A percentile compares a stretch with the other conserved stretches of the same genome.
Conservation (phyloP, 2,329 filamentous ascomycete genomes). For the Ceratocystis papillata region DNA sequence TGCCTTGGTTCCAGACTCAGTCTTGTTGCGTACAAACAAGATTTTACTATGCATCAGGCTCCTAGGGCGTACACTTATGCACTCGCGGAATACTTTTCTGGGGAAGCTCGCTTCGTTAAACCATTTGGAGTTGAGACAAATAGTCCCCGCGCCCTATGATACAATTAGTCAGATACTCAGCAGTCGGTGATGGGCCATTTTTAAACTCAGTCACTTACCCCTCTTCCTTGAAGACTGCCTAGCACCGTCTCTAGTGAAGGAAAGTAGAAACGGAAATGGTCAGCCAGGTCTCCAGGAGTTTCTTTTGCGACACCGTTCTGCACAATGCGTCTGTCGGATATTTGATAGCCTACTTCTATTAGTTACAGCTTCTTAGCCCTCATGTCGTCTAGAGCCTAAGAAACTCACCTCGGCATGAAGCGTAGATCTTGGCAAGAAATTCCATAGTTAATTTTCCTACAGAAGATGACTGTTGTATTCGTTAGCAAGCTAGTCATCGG, state of each 20-base stretch:
- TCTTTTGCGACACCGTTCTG: constrained; percentile 23
- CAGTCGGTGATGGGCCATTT: background rate
- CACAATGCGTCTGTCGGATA: constrained; percentile 38
- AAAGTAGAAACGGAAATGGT: constrained; percentile 65
- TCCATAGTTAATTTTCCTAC: constrained; percentile 62
- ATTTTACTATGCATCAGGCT: constrained; percentile 85
- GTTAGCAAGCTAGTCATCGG: constrained; percentile 2
- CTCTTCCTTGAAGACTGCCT: constrained; percentile 51
- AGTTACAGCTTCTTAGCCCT: background rate
- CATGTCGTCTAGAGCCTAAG: background rate
- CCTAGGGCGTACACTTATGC: constrained; percentile 56
- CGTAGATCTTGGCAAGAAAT: constrained; percentile 50
- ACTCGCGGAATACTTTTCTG: constrained; percentile 59
- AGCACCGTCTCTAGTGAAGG: constrained; percentile 61
- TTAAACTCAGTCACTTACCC: constrained; percentile 35
- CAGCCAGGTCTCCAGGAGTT: constrained; percentile 29
- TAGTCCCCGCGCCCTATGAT: constrained; percentile 65
- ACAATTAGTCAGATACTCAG: background rate
- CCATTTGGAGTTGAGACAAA: constrained; percentile 65
- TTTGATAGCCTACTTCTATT: constrained; percentile 8
- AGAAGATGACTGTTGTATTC: constrained; percentile 54
- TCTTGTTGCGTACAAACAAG: constrained; percentile 38
- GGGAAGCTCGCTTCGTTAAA: constrained; percentile 64
- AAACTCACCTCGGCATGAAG: constrained; percentile 43
- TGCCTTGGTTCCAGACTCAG: constrained; percentile 33